These are phyloP conservation scores for Alternaria infectoria DNA, from an alignment of 2,329 filamentous ascomycete genomes.

Conservation along the genomic window DNA sequence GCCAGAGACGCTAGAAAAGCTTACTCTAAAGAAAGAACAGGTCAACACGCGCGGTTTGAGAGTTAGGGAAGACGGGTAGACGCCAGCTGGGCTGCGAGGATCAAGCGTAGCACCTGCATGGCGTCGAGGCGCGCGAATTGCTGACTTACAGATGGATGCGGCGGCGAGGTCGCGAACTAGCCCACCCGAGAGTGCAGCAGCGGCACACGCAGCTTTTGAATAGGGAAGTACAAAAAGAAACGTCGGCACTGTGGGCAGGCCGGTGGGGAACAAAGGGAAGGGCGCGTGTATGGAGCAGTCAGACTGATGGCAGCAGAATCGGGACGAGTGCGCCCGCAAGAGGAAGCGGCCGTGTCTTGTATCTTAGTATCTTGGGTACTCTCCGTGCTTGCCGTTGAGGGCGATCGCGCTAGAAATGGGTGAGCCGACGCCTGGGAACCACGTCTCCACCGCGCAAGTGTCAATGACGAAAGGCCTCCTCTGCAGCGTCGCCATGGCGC, in stretches of 20 bases:
- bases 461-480: constrained; percentile 32
- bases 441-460: constrained; percentile 24
- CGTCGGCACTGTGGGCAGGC: not conserved
- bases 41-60: constrained; percentile 24
- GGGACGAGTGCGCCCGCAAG: not conserved
- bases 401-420: constrained; percentile 29
- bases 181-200: constrained; percentile 20
- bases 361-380: constrained; percentile 7
- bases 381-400: constrained; percentile 29
- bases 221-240: constrained; percentile 1
- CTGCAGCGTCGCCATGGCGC: not conserved
- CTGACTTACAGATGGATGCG: constrained; percentile 28
- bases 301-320: not conserved
- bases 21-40: constrained; percentile 32
- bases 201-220: constrained; percentile 1
- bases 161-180: not conserved
- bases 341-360: constrained; percentile 14
- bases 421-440: constrained; percentile 19
- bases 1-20: constrained; percentile 28
- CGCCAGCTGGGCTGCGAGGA: constrained; percentile 27
- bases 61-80: constrained; percentile 6
- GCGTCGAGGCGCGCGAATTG: constrained; percentile 26
- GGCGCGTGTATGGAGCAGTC: not conserved
- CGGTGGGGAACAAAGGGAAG: not conserved
- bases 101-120: constrained; percentile 26